A percentile compares a stretch with the other conserved stretches of the same genome.
Evolutionary conservation across 2,329 filamentous ascomycete species (phyloP).

Genomic region (Madurella mycetomatis): DNA sequence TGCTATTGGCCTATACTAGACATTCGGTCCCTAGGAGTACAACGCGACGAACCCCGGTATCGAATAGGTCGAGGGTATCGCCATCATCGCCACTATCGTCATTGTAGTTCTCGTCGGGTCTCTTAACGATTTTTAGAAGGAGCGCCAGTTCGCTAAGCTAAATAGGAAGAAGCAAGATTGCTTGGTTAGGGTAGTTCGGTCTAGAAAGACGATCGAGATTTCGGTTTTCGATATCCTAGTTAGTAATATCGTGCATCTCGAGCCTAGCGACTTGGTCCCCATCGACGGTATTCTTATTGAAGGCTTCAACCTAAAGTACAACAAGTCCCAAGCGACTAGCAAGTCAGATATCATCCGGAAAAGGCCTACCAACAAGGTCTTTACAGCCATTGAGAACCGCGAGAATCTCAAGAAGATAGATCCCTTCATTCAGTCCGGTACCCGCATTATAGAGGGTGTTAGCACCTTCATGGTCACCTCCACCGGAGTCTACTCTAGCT

Average conservation of each 20-base stretch:
- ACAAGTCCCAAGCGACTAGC: conserved; percentile 74
- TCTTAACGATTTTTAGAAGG: conserved; percentile 76
- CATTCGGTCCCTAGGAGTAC: conserved; percentile 55
- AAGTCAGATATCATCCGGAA: conserved; percentile 74
- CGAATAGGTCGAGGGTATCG: conserved; percentile 78
- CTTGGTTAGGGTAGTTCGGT: conserved; percentile 65
- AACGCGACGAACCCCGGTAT: conserved; percentile 49
- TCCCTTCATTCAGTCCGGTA: conserved; percentile 80
- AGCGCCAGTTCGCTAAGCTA: conserved; percentile 71
- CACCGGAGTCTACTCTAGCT: conserved; percentile 68
- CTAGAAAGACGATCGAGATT: conserved; percentile 64
- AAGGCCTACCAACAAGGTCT: conserved; percentile 62
- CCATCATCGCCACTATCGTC: conserved; percentile 73
- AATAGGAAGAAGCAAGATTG: conserved; percentile 78
- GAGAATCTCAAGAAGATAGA: conserved; percentile 68
- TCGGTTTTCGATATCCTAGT: conserved; percentile 66
- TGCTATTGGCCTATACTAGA: conserved; percentile 71
- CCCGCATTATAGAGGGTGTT: conserved; percentile 71
- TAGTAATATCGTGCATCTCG: conserved; percentile 68
- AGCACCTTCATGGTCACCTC: conserved; percentile 72
- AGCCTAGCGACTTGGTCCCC: conserved; percentile 69
- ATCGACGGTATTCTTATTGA: conserved; percentile 70
- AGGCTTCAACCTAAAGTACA: conserved; percentile 70
- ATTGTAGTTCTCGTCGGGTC: conserved; percentile 76
- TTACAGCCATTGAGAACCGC: conserved; percentile 61